phyloP scores from a whole-genome alignment of 352 stramenopile species.

The Phytophthora sp. region DNA sequence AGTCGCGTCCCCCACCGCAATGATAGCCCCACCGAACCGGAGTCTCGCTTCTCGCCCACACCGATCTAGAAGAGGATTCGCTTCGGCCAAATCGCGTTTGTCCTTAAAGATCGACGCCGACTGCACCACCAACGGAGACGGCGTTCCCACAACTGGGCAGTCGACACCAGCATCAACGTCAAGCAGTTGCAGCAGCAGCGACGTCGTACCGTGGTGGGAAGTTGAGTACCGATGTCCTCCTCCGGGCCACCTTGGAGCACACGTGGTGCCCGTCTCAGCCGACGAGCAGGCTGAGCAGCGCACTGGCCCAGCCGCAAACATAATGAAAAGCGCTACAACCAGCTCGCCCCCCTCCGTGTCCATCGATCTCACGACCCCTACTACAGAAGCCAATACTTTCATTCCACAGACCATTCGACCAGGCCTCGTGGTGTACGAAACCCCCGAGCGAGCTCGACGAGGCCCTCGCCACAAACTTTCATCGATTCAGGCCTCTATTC shows the following conservation, averaged over 20 bases:
- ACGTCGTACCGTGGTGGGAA: constrained; percentile 58
- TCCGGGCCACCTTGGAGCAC: constrained; percentile 55
- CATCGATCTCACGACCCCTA: constrained; percentile 9
- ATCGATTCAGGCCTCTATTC: constrained; percentile 18
- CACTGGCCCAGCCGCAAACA: neutral
- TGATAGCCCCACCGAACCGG: constrained; percentile 16
- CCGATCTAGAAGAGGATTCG: constrained; percentile 33
- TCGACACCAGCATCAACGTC: constrained; percentile 42
- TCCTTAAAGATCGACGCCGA: constrained; percentile 45
- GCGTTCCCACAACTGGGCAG: constrained; percentile 12
- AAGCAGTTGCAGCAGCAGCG: constrained; percentile 38
- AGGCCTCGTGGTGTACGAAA: constrained; percentile 43
- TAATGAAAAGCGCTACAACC: constrained; percentile 5
- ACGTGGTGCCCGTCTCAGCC: constrained; percentile 48
- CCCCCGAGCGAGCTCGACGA: constrained; percentile 50
- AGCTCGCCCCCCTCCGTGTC: neutral
- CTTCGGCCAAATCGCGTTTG: constrained; percentile 26
- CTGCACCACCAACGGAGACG: constrained; percentile 13
- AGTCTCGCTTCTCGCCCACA: constrained; percentile 22
- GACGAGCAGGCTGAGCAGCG: constrained; percentile 18
- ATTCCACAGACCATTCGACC: no score
- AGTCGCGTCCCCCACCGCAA: constrained; percentile 13
- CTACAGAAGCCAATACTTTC: neutral
- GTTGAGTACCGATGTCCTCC: constrained; percentile 64
- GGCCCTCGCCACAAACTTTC: constrained; percentile 27